Evolutionary conservation across 495 filamentous ascomycete genomes (phyloP).

Genomic region (Neurospora sp.): DNA sequence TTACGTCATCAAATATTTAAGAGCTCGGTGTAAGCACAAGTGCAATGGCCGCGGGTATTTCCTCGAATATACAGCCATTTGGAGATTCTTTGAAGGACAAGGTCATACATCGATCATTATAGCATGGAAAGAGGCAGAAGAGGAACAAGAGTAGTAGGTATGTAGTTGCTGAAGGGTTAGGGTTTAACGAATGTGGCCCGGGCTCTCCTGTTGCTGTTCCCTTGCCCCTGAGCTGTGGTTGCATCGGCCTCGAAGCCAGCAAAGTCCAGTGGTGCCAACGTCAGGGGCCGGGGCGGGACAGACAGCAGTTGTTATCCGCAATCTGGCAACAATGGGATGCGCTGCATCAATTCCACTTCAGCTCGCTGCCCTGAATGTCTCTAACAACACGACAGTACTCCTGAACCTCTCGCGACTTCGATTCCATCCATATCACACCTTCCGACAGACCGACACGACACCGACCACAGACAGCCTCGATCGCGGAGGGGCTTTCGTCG

Average conservation of each 20-base stretch:
- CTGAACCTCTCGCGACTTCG: neutral
- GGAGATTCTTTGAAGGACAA: neutral
- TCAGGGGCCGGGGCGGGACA: neutral
- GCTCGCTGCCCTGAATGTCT: constrained; percentile 5
- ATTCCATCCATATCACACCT: neutral
- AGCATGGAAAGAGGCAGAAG: neutral
- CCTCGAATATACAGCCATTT: neutral
- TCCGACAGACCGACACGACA: neutral
- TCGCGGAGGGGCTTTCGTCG: constrained; percentile 12
- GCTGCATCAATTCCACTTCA: constrained; percentile 4
- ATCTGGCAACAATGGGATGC: constrained; percentile 20
- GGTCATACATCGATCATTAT: neutral
- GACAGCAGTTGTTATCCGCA: constrained; percentile 9
- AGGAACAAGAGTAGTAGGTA: neutral
- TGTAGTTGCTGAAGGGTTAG: neutral
- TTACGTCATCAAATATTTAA: neutral
- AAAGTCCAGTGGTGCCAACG: neutral
- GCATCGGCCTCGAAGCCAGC: constrained; percentile 9
- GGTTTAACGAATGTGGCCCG: neutral
- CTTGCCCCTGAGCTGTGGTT: constrained; percentile 1
- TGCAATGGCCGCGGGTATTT: neutral
- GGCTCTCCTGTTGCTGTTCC: neutral
- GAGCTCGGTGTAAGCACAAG: neutral
- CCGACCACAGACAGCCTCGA: neutral
- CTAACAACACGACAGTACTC: constrained; percentile 8